Evolutionary conservation across 2,329 filamentous ascomycete species (phyloP), one percentile per base, ranked within the genome.

Genomic region (Eutypa lata): DNA sequence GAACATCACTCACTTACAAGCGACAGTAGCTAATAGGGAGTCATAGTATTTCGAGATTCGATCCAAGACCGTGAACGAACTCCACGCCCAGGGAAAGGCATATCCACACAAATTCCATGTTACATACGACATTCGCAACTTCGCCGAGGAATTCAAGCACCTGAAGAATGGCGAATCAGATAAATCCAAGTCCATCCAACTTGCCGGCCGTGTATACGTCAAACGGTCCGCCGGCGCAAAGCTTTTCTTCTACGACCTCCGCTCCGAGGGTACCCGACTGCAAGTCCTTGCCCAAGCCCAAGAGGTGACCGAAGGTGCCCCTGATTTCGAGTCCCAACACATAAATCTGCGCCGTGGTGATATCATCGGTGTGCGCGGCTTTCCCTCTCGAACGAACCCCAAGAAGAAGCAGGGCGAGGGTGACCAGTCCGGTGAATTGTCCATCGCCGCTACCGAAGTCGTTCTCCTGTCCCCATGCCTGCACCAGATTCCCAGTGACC

Each of bases 61-160:
- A 58, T 95, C 88, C 66, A 84, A 90, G 62, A 82, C 82, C 61
- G 86, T 96, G 77, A 87, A 89, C 72, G 87, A 88, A 65, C 81
- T 82, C 60, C 65, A 77, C 87, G 67, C 84, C 83, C 67, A 86
- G 88, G 76, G 76, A 85, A 45, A 43, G 44, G 52, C 90, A 14
- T 96, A 97, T 74, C 94, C 94, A 7, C 93, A 99, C 87, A 87
- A 86, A 81, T 97, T 96, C 81, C 79, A 92, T 53, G 86, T 90
- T 70, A 89, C 87, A 71, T 91, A 91, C 67, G 89, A 94, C 65
- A 79, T 96, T 56, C 80, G 82, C 67, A 83, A 92, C 62, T 96
- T 96, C 71, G 78, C 89, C 64, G 79, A 87, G 63, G 83, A 95
- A 51, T 95, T 89, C 67, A 83, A 84, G 52, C 77, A 86, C 64